Percentiles rank a stretch among this genome's conserved stretches.
phyloP scores from a whole-genome alignment of 2,329 filamentous ascomycete genomes.

The Leptographium procerum region DNA sequence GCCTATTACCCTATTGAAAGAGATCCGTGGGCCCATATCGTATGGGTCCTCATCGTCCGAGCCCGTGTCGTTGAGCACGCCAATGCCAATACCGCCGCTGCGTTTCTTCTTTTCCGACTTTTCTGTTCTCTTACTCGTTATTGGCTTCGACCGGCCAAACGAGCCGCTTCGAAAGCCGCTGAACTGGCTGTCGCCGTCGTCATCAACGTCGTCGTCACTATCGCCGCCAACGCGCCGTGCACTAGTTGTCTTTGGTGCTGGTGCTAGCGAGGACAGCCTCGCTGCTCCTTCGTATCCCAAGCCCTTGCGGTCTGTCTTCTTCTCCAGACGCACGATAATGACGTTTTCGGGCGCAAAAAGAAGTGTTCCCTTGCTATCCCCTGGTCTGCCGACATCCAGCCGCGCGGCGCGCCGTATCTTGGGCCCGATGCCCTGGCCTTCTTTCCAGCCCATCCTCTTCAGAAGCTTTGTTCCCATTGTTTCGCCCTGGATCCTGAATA shows the following conservation, averaged over 20 bases:
- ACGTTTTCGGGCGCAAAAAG: slow-evolving; percentile 80
- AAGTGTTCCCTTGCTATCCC: slow-evolving; percentile 38
- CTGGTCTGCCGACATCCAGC: slow-evolving; percentile 40
- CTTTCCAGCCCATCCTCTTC: slow-evolving; percentile 90
- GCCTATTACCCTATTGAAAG: slow-evolving; percentile 72
- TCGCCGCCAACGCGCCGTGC: slow-evolving; percentile 25
- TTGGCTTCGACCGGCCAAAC: slow-evolving; percentile 15
- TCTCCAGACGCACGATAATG: slow-evolving; percentile 51
- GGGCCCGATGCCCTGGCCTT: slow-evolving; percentile 85
- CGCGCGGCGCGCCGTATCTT: slow-evolving; percentile 67
- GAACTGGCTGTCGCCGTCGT: slow-evolving; percentile 32
- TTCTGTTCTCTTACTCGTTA: slow-evolving; percentile 37
- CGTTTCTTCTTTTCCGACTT: slow-evolving; percentile 40
- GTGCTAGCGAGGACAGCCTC: slow-evolving; percentile 30
- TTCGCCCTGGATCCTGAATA: slow-evolving; percentile 63
- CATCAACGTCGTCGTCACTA: slow-evolving; percentile 31
- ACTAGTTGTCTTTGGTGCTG: slow-evolving; percentile 14
- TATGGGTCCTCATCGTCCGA: slow-evolving; percentile 95
- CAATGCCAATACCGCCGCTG: slow-evolving; percentile 58
- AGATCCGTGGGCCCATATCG: slow-evolving; percentile 80
- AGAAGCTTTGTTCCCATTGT: slow-evolving; percentile 80
- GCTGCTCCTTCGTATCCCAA: slow-evolving; percentile 54
- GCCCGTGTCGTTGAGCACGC: slow-evolving; percentile 81
- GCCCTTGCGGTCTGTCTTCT: slow-evolving; percentile 59
- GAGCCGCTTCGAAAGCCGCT: not conserved